Evolutionary conservation across 1,284 basidiomycete species (phyloP).

Genomic region (Leucoagaricus sp.): DNA sequence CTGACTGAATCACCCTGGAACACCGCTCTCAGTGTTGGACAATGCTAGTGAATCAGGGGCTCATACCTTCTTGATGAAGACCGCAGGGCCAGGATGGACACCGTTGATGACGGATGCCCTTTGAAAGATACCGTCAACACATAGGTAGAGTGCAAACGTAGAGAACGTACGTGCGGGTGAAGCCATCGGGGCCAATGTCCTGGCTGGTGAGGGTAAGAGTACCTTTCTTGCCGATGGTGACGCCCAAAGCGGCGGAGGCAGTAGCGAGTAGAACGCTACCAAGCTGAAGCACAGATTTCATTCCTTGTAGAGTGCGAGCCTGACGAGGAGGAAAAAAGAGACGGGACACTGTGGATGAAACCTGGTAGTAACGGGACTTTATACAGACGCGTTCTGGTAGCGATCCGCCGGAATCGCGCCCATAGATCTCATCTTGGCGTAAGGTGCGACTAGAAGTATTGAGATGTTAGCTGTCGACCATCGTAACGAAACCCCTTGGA

Average conservation of each 20-base stretch:
- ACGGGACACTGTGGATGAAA: too few relatives aligned
- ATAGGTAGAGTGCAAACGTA: not conserved
- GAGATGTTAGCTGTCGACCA: too few relatives aligned
- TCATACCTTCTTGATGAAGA: slow-evolving; percentile 15
- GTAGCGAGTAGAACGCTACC: not conserved
- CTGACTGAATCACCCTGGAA: slow-evolving; percentile 11
- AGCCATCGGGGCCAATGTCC: slow-evolving; percentile 28
- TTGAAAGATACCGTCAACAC: not conserved
- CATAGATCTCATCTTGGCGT: too few relatives aligned
- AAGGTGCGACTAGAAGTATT: too few relatives aligned
- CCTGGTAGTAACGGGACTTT: too few relatives aligned
- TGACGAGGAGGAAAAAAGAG: not conserved
- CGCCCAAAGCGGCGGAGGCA: not conserved
- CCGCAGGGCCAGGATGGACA: slow-evolving; percentile 9
- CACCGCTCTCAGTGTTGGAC: not conserved
- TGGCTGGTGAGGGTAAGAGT: slow-evolving; percentile 25
- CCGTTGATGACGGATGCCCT: slow-evolving; percentile 17
- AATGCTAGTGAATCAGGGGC: not conserved
- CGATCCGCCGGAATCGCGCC: too few relatives aligned
- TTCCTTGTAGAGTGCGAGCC: not conserved
- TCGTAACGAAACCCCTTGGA: too few relatives aligned
- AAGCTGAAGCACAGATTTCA: not conserved
- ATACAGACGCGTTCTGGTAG: too few relatives aligned
- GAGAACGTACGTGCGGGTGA: slow-evolving; percentile 22
- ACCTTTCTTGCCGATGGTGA: slow-evolving; percentile 2